A percentile compares a stretch with the other conserved stretches of the same genome.
Conservation (phyloP, 176 grass and related monocot species). For the Saccharum spontaneum region DNA sequence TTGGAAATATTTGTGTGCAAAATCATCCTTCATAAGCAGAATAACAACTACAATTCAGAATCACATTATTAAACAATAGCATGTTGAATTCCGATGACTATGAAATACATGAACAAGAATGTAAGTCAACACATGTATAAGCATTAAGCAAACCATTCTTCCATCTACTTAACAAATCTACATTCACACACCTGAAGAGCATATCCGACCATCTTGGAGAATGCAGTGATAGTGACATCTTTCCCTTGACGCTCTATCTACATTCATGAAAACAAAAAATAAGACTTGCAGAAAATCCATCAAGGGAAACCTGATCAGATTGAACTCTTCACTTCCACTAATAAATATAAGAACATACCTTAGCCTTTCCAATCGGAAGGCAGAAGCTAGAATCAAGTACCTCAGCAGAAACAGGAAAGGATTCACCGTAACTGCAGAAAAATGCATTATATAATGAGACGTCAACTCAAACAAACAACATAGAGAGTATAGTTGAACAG, state of each 20-base stretch:
- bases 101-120: background rate
- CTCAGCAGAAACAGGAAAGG: slow-evolving; percentile 86
- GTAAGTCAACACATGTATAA: background rate
- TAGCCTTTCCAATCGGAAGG: slow-evolving; percentile 94
- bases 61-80: background rate
- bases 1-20: background rate
- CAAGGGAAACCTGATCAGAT: background rate
- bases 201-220: slow-evolving; percentile 96
- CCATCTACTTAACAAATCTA: slow-evolving; percentile 20
- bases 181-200: slow-evolving; percentile 75
- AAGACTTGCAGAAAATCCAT: slow-evolving; percentile 6
- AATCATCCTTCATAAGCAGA: slow-evolving; percentile 4
- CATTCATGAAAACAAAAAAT: background rate
- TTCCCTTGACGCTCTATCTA: slow-evolving; percentile 91
- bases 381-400: slow-evolving; percentile 97
- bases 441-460: slow-evolving; percentile 10
- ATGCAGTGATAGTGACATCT: slow-evolving; percentile 93
- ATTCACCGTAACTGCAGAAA: slow-evolving; percentile 85
- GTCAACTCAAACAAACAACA: background rate
- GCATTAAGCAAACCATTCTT: slow-evolving; percentile 1
- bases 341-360: slow-evolving; percentile 49
- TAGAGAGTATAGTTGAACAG: background rate
- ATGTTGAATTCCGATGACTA: background rate
- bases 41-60: background rate
- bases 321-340: background rate